Percentiles rank a stretch among this genome's conserved stretches.
Evolutionary conservation across 495 filamentous ascomycete species (phyloP).

Genomic region (Penicillium longicatenatum): DNA sequence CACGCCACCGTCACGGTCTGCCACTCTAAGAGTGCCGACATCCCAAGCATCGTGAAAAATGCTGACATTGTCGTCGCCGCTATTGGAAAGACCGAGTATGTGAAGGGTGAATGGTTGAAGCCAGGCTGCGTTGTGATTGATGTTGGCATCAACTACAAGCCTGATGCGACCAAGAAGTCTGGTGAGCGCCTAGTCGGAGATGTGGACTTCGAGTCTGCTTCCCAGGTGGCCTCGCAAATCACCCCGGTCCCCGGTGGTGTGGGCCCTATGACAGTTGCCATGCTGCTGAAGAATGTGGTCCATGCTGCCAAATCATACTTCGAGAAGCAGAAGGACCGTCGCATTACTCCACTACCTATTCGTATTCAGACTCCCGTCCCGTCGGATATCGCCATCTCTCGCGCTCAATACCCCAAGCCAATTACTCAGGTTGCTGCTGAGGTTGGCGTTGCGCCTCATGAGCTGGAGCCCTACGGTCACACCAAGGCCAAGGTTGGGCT

Average conservation of each 20-base stretch:
- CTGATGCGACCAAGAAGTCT: conserved; percentile 92
- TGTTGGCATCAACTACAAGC: conserved; percentile 95
- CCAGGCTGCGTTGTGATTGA: conserved; percentile 93
- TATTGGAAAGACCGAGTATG: conserved; percentile 82
- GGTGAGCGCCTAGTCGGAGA: conserved; percentile 93
- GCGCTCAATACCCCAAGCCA: conserved; percentile 85
- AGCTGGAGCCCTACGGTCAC: conserved; percentile 91
- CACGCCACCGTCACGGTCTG: conserved; percentile 96
- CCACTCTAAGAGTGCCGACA: conserved; percentile 79
- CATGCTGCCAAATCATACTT: conserved; percentile 79
- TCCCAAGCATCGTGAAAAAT: conserved; percentile 71
- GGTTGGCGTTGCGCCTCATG: conserved; percentile 79
- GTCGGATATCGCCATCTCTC: conserved; percentile 90
- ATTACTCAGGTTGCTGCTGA: conserved; percentile 83
- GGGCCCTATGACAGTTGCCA: conserved; percentile 97
- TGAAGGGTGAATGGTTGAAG: conserved; percentile 96
- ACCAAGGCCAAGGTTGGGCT: conserved; percentile 95
- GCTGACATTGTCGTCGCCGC: conserved; percentile 92
- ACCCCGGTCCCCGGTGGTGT: conserved; percentile 97
- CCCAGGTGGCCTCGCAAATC: conserved; percentile 87
- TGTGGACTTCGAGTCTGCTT: conserved; percentile 87
- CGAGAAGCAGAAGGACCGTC: conserved; percentile 74
- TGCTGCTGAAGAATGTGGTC: conserved; percentile 92
- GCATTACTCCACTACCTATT: conserved; percentile 76
- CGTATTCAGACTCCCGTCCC: conserved; percentile 77